Base-by-base conservation (phyloP, 2,329 filamentous ascomycete genomes). In the Tolypocladium tropicale region DNA sequence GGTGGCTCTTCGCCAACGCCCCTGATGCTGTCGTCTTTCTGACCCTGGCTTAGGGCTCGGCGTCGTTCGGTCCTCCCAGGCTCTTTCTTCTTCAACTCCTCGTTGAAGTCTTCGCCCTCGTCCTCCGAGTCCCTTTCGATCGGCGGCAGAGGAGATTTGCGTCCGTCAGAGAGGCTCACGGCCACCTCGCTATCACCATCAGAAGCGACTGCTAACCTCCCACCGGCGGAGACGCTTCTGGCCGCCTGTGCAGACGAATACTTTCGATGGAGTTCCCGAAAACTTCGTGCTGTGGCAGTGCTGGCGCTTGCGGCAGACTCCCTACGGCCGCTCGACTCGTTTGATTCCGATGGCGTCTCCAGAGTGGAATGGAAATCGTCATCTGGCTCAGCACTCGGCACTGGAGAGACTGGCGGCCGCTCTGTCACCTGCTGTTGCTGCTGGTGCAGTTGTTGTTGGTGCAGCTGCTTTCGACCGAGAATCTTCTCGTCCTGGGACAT, bases 401-500 rank as follows among this genome's bases (percentile, higher is more conserved):
- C 61, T 4, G 73, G 69, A 4, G 74, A 75, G 16, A 65, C 59
- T n/a, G 67, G 64, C 16, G 58, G 58, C 10, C 72, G 66, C 33
- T 75, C 74, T 49, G 73, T 69, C 50, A 71, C 72, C 51, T 76
- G 73, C 6, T 74, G 70, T 48, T 16, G 46, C 46, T 32, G 46
- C 16, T 48, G 41, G 11, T 10, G 43, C 46, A 32, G 46, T 10
- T 49, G 46, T 12, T 49, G 46, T 12, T 49, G 46, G 4, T 28
- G 46, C 18, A 50, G 46, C 28, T 75, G 72, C 61, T 81, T 88
- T 55, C 85, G 80, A 52, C 85, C 75, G 56, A 84, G 82, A 46
- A 90, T 73, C 39, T 86, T 83, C 65, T 92, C 88, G 58, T 93
- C 89, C 0, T 84, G 79, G 1, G 86, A 80, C 72, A 92, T 83